Evolutionary conservation across 345 rosid species (phyloP).

Genomic region (Syzygium aromaticum): DNA sequence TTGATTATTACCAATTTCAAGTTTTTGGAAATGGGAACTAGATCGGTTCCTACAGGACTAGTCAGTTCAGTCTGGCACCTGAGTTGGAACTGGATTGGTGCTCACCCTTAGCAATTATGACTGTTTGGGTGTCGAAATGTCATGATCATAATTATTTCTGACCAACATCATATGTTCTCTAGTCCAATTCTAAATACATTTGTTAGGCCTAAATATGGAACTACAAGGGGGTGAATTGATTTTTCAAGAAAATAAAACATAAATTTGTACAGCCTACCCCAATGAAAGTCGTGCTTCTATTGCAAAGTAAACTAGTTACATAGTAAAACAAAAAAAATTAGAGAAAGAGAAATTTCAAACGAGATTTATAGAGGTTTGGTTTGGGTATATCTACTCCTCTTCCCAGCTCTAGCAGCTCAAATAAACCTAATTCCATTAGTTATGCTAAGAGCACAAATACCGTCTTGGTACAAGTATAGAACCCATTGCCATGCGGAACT

Average conservation of each 20-base stretch:
- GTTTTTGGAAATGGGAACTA: background rate
- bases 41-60: too few relatives aligned
- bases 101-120: background rate
- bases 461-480: background rate
- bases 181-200: background rate
- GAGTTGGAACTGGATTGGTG: background rate
- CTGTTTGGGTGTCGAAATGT: background rate
- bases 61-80: background rate
- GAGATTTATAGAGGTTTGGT: background rate
- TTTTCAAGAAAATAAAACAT: background rate
- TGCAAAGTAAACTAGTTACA: background rate
- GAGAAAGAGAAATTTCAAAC: background rate
- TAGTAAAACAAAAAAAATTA: background rate
- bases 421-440: background rate
- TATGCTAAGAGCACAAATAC: background rate
- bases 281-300: background rate
- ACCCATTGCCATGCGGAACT: background rate
- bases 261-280: background rate
- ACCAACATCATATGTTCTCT: background rate
- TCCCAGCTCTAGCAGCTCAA: background rate
- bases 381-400: background rate
- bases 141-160: background rate
- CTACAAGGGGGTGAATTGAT: background rate
- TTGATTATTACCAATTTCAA: too few relatives aligned
- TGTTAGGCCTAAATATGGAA: background rate